These are phyloP conservation scores for Cicer judaicum DNA, from an alignment of 306 rosid species.

Conservation along the genomic window DNA sequence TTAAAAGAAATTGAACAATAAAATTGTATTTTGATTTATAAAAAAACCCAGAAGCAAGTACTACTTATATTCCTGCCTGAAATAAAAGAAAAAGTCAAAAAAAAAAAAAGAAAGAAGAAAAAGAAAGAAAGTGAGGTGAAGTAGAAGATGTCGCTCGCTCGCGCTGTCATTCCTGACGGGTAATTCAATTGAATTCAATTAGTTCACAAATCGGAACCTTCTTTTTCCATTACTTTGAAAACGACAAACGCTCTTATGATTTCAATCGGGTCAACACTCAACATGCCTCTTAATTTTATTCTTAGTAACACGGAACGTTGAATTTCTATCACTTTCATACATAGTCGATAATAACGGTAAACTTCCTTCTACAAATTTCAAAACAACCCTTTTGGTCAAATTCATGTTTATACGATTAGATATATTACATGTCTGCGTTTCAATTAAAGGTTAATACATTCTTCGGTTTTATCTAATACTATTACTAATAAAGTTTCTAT, in stretches of 20 bases:
- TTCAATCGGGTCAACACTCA: too few species aligned
- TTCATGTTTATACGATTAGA: not conserved
- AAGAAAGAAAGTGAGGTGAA: not conserved
- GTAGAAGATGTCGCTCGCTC: not conserved
- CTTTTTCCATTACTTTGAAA: not conserved
- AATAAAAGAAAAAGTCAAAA: not conserved
- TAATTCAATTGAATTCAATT: not conserved
- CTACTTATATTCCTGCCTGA: not conserved
- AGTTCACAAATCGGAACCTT: not conserved
- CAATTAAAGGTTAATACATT: not conserved
- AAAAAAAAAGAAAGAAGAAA: too few species aligned
- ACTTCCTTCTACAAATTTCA: not conserved
- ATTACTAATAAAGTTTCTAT: not conserved
- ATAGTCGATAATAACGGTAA: too few species aligned
- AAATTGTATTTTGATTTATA: too few species aligned
- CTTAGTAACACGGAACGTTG: not conserved
- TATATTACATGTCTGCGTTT: not conserved
- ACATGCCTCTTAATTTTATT: too few species aligned
- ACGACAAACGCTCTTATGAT: too few species aligned
- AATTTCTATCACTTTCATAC: not conserved
- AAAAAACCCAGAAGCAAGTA: too few species aligned
- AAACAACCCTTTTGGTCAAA: not conserved
- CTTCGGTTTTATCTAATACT: too few species aligned
- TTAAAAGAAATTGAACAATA: too few species aligned
- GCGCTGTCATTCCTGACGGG: not conserved